Base-by-base conservation (phyloP, 306 rosid species). In the Luffa aegyptiaca region DNA sequence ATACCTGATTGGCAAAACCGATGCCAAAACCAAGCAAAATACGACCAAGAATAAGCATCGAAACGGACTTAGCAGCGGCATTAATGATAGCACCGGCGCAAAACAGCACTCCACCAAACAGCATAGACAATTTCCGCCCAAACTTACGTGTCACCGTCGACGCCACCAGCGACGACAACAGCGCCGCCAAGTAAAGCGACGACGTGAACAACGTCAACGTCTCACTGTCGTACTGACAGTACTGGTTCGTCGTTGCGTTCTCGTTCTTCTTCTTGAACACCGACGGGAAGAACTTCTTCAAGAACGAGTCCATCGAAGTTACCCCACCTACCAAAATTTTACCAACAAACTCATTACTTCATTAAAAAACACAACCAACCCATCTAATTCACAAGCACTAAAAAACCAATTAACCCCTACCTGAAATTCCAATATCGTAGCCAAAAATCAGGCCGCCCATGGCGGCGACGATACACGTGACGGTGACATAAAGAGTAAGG, bases 391-490 rank as follows among this genome's bases (percentile, higher is more conserved):
- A 48, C 11, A 48, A 48, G 2, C 51, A 1, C 10, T 10, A 10
- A 10, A 48, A 10, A 48, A 6, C 18, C 20, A 13, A 5, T 1
- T 5, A 48, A 39, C 5, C 5, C 9, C 5, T 81, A 90, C 94
- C 94, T 8, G 94, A 90, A 80, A 90, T 90, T 33, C 94, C 94
- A n/a, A 90, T 90, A 74, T 90, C 94, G 85, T 90, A 90, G 1
- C 94, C 94, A n/a, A 90, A 90, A 80, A 90, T 90, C 5, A 90
- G 79, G 11, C 94, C 94, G 18, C 94, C 94, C 94, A 88, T 90
- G 77, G 90, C 94, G 5, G 94, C 94, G 10, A 88, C 91, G 7
- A 90, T 80, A 39, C 94, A 90, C 44, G 94, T 88, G 62, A 88
- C 46, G 3, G 87, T 81, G 36, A 90, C 92, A 59, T 78, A 90